A percentile compares a stretch with the other conserved stretches of the same genome.
Evolutionary conservation across 768 basidiomycete genomes (phyloP).

Genomic region (Paxillus rubicundulus): DNA sequence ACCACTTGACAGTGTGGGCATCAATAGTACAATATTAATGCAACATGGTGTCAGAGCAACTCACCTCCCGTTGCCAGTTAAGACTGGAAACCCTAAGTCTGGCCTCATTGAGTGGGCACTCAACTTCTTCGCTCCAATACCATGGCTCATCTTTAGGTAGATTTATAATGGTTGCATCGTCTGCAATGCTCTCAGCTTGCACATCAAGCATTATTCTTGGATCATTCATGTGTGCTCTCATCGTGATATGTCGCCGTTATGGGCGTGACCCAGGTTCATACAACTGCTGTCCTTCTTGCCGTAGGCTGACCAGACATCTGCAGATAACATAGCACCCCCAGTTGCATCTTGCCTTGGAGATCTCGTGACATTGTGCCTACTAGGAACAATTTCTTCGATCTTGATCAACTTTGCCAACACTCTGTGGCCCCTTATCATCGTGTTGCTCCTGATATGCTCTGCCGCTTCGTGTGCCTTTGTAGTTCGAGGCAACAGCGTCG

Average conservation of each 20-base stretch:
- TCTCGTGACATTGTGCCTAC: slow-evolving; percentile 80
- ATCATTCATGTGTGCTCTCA: slow-evolving; percentile 86
- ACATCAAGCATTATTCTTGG: slow-evolving; percentile 78
- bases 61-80: slow-evolving; percentile 21
- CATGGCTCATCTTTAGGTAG: slow-evolving; percentile 38
- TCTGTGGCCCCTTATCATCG: slow-evolving; percentile 55
- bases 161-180: slow-evolving; percentile 72
- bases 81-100: slow-evolving; percentile 33
- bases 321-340: slow-evolving; percentile 95
- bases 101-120: slow-evolving; percentile 39
- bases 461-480: slow-evolving; percentile 50
- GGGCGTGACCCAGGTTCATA: slow-evolving; percentile 79
- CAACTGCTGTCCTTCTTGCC: background rate
- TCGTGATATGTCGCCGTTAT: slow-evolving; percentile 72
- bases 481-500: slow-evolving; percentile 64
- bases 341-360: slow-evolving; percentile 93
- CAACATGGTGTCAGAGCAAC: slow-evolving; percentile 16
- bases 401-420: slow-evolving; percentile 68
- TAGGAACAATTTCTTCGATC: slow-evolving; percentile 71
- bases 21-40: slow-evolving; percentile 10
- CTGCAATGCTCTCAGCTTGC: slow-evolving; percentile 79
- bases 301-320: background rate
- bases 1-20: slow-evolving; percentile 3
- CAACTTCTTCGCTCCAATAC: background rate
- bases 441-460: slow-evolving; percentile 48